A percentile compares a stretch with the other conserved stretches of the same genome.
phyloP scores from a whole-genome alignment of 192 early-diverging fungal genomes.

The Rhizoclosmatium globosum region DNA sequence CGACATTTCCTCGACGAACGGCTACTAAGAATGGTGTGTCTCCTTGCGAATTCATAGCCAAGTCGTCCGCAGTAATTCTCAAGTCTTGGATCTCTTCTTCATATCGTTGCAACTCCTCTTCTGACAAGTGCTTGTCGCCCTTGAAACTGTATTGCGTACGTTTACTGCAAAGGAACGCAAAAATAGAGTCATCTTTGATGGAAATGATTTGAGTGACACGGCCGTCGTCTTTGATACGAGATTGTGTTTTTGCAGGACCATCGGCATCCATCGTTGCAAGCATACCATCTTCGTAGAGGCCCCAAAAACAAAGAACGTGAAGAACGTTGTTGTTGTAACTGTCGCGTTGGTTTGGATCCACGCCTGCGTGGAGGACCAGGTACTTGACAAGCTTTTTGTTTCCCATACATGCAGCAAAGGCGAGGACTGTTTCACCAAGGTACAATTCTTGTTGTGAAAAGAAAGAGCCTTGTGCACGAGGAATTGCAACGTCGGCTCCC shows the following conservation, averaged over 20 bases:
- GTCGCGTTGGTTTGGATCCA: constrained; percentile 25
- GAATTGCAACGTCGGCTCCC: constrained; percentile 16
- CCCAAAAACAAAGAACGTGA: constrained; percentile 32
- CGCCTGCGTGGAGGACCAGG: constrained; percentile 1
- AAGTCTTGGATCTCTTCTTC: background rate
- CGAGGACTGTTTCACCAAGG: constrained; percentile 32
- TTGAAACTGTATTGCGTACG: background rate
- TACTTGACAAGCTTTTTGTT: constrained; percentile 29
- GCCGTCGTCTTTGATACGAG: background rate
- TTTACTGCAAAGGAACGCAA: constrained; percentile 6
- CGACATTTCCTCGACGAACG: background rate
- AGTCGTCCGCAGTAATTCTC: background rate
- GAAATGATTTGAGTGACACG: background rate
- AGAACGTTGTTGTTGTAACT: constrained; percentile 25
- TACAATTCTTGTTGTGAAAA: constrained; percentile 22
- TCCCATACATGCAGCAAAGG: constrained; percentile 28
- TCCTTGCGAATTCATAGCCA: background rate
- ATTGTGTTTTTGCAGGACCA: background rate
- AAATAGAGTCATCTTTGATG: constrained; percentile 2
- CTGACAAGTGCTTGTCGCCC: background rate
- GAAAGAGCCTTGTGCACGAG: constrained; percentile 20
- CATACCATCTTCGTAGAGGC: background rate
- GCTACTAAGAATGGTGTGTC: constrained; percentile 31
- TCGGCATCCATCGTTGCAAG: background rate
- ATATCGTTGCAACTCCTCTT: background rate